phyloP scores from a whole-genome alignment of 2,329 filamentous ascomycete genomes.

The Nemania abortiva region DNA sequence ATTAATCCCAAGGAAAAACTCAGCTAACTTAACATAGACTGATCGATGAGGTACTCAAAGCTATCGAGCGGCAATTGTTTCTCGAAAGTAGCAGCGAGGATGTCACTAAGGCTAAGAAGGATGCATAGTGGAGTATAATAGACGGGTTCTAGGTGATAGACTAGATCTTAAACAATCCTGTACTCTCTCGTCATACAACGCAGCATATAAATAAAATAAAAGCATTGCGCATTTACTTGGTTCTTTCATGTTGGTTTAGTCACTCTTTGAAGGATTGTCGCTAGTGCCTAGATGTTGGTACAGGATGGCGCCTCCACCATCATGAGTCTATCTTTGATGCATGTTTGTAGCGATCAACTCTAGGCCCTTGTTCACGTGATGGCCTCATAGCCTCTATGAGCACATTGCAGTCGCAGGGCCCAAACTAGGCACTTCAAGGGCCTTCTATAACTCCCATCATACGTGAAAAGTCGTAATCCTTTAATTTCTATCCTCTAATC shows the following conservation, averaged over 20 bases:
- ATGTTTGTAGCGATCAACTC: slow-evolving; percentile 29
- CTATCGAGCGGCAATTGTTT: slow-evolving; percentile 77
- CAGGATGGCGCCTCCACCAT: slow-evolving; percentile 41
- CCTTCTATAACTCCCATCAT: not conserved
- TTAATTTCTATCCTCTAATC: slow-evolving; percentile 68
- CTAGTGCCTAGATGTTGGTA: slow-evolving; percentile 40
- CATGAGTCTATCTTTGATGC: slow-evolving; percentile 34
- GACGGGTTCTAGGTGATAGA: slow-evolving; percentile 51
- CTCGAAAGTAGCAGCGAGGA: slow-evolving; percentile 61
- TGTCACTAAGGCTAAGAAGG: slow-evolving; percentile 64
- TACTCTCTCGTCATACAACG: slow-evolving; percentile 34
- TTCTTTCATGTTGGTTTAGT: slow-evolving; percentile 14
- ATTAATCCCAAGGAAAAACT: not conserved
- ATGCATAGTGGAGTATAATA: slow-evolving; percentile 49
- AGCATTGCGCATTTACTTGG: slow-evolving; percentile 22
- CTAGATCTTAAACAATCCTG: slow-evolving; percentile 50
- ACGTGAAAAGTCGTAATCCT: slow-evolving; percentile 1
- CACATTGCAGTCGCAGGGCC: slow-evolving; percentile 17
- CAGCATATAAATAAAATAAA: slow-evolving; percentile 32
- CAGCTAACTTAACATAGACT: slow-evolving; percentile 61
- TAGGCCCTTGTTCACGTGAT: slow-evolving; percentile 8
- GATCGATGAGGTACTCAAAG: slow-evolving; percentile 87
- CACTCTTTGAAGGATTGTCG: slow-evolving; percentile 12
- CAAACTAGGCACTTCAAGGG: not conserved
- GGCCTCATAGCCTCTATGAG: slow-evolving; percentile 21